Evolutionary conservation across 1,284 basidiomycete genomes (phyloP).

Genomic region (Cutaneotrichosporon dermatis): DNA sequence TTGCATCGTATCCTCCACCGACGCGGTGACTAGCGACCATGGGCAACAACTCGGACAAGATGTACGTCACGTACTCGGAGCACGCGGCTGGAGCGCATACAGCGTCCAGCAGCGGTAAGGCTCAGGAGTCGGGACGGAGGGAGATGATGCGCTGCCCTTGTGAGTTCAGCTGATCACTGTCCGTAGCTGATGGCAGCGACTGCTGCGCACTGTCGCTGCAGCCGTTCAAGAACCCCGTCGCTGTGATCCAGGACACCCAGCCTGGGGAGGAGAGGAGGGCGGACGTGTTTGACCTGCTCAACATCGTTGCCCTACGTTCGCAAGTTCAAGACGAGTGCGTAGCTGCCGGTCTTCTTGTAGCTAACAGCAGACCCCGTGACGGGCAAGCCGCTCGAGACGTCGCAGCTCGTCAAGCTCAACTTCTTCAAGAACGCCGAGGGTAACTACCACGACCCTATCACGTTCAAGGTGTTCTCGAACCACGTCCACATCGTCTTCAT

Average conservation of each 20-base stretch:
- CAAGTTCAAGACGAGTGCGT: conserved; percentile 60
- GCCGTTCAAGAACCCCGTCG: conserved; percentile 83
- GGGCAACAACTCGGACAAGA: conserved; percentile 49
- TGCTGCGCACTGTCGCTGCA: conserved; percentile 90
- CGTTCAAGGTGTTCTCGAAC: conserved; percentile 86
- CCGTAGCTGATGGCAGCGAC: conserved; percentile 51
- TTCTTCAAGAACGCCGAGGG: conserved; percentile 68
- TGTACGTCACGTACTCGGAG: conserved; percentile 49
- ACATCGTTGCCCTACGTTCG: conserved; percentile 89
- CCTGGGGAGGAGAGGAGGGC: conserved; percentile 43
- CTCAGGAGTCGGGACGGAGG: conserved; percentile 33
- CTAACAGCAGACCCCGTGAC: conserved; percentile 68
- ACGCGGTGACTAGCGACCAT: conserved; percentile 20
- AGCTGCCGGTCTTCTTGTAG: neutral
- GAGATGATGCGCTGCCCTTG: conserved; percentile 48
- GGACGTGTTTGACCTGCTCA: conserved; percentile 70
- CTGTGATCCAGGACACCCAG: conserved; percentile 55
- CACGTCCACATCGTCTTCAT: conserved; percentile 88
- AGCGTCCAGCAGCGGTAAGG: conserved; percentile 44
- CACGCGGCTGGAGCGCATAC: conserved; percentile 46
- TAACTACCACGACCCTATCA: conserved; percentile 83
- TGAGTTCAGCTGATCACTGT: conserved; percentile 23
- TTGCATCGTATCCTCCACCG: neutral
- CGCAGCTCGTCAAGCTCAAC: conserved; percentile 80
- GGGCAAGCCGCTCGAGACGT: conserved; percentile 69